Percentiles rank a stretch among this genome's conserved stretches.
Conservation (phyloP, 176 grass and related monocot genomes). For the Oryza australiensis region DNA sequence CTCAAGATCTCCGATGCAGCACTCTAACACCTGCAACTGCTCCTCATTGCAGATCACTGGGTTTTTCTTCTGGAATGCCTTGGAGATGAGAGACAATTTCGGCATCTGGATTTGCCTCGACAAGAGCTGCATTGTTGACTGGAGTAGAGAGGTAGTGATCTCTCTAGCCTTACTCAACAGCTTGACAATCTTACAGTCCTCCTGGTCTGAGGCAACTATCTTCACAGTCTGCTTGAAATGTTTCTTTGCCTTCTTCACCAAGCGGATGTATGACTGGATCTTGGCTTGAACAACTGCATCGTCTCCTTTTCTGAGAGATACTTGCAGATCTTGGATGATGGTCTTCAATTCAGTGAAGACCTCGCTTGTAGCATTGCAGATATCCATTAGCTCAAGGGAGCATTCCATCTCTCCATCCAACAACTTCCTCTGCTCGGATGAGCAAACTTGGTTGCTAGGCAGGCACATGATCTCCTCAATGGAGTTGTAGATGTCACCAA, state of each 20-base stretch:
- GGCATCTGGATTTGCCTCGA: conserved; percentile 6
- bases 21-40: conserved; percentile 11
- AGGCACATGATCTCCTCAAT: conserved; percentile 13
- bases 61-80: conserved; percentile 33
- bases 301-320: conserved; percentile 40
- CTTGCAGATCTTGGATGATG: conserved; percentile 34
- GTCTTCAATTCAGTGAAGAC: conserved; percentile 30
- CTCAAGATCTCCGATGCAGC: conserved; percentile 36
- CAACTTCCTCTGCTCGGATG: conserved; percentile 12
- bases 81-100: conserved; percentile 25
- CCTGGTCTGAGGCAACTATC: background rate
- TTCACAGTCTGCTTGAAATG: conserved; percentile 25
- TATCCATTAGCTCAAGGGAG: conserved; percentile 40
- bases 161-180: conserved; percentile 17
- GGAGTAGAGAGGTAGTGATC: conserved; percentile 10
- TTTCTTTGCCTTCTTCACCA: conserved; percentile 39
- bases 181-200: background rate
- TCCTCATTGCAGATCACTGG: conserved; percentile 14
- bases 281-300: conserved; percentile 10
- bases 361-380: conserved; percentile 35
- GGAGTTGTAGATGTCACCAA: background rate
- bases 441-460: conserved; percentile 21
- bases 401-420: conserved; percentile 38
- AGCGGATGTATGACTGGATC: conserved; percentile 24
- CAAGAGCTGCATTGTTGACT: background rate